Base-by-base conservation (phyloP, 192 early-diverging fungal genomes). In the Linnemannia zychae region DNA sequence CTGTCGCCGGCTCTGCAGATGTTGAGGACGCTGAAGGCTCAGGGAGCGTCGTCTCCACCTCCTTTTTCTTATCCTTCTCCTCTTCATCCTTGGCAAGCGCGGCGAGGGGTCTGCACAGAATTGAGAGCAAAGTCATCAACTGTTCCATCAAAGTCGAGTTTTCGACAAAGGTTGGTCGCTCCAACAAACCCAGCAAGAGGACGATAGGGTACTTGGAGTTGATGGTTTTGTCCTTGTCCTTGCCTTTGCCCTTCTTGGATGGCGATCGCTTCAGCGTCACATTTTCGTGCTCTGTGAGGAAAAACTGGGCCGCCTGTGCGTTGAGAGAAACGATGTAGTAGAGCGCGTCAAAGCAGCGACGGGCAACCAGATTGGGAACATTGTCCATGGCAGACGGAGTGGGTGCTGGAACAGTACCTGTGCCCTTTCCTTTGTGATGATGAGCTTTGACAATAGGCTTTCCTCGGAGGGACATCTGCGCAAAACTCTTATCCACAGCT, bases 311-410 rank as follows among this genome's bases (percentile, higher is more conserved):
- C 0, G 97, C 90, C 36, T 92, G 91, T 1, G 94, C 90, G 81
- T 98, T 99, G 79, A 88, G 93, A 31, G 90, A 87, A 0, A 97
- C 96, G 69, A 99, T 90, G 69, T 92, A 93, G 52, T 91, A 94
- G 47, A 99, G 89, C 20, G 94, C 92, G 72, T 98, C 97, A 16
- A 99, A 89, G 84, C 94, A 95, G 24, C 98, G 90, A 78, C 97
- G 96, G 5, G 96, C 95, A 9, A 97, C 94, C n/a, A 98, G 81
- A 72, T 97, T 97, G 0, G 98, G 97, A 0, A 96, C 92, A 24
- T 93, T 91, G 48, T 96, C 95, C 50, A 83, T 87, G 40, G 84
- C 83, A 17, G 83, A 82, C 3, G 71, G 72, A 47, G 60, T 77
- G 46, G 76, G 77, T 31, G 80, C 77, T 13, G 85, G 57, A 63